Conservation (phyloP, 176 grass and related monocot genomes). For the Triticum turgidum region DNA sequence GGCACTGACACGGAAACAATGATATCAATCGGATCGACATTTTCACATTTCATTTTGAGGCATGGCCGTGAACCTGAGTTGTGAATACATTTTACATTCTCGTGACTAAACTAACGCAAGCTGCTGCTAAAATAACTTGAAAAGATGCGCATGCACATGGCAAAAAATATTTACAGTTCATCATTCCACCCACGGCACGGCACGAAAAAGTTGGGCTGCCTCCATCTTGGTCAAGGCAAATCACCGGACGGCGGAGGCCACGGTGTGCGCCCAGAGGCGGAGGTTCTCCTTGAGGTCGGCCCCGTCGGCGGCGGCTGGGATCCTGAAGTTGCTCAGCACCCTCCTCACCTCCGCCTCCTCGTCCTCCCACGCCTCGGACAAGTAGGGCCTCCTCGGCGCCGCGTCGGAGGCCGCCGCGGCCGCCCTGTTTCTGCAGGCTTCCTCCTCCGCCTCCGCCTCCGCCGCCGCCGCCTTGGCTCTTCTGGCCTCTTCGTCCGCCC, state of each 20-base stretch:
- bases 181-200: background rate
- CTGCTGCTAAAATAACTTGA: background rate
- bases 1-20: background rate
- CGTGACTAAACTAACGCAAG: background rate
- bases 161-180: slow-evolving; percentile 40
- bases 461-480: slow-evolving; percentile 6
- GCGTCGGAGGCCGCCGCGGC: background rate
- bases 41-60: background rate
- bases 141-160: background rate
- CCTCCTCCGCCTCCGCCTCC: background rate
- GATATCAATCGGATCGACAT: background rate
- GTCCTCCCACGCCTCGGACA: slow-evolving; percentile 89
- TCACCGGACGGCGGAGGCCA: slow-evolving; percentile 76
- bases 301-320: slow-evolving; percentile 42
- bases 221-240: background rate
- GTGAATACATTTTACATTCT: background rate
- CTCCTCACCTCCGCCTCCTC: slow-evolving; percentile 45
- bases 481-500: background rate
- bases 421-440: background rate
- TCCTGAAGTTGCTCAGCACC: slow-evolving; percentile 54
- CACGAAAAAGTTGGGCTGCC: background rate
- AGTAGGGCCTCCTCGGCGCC: slow-evolving; percentile 53
- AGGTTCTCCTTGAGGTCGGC: slow-evolving; percentile 73
- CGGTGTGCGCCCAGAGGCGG: slow-evolving; percentile 82
- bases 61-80: background rate